A percentile compares a stretch with the other conserved stretches of the same genome.
These are phyloP conservation scores for Penicillium italicum DNA, from an alignment of 2,329 filamentous ascomycete genomes.

Conservation along the genomic window DNA sequence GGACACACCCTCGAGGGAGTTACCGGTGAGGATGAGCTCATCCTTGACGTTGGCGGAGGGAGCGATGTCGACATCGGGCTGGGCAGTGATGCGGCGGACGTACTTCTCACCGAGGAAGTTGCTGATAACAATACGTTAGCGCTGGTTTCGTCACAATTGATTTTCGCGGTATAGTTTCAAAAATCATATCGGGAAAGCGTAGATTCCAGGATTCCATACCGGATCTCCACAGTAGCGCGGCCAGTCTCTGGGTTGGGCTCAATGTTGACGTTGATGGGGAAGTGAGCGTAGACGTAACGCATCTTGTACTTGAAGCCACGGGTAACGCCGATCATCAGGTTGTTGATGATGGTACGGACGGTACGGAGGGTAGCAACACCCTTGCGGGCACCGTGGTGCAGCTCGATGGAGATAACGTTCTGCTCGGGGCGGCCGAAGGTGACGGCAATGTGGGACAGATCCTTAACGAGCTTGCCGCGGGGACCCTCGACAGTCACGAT, in stretches of 20 bases:
- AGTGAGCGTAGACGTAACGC: constrained; percentile 99
- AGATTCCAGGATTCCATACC: constrained; percentile 56
- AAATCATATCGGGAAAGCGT: background rate
- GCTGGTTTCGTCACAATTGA: background rate
- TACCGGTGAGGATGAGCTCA: constrained; percentile 87
- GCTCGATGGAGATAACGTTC: constrained; percentile 89
- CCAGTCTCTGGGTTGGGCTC: constrained; percentile 93
- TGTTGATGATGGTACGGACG: constrained; percentile 97
- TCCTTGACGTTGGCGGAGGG: constrained; percentile 93
- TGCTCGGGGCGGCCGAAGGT: constrained; percentile 87
- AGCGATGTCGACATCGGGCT: constrained; percentile 84
- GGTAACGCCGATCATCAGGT: constrained; percentile 96
- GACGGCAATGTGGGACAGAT: constrained; percentile 93
- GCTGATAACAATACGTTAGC: constrained; percentile 44
- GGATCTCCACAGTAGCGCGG: constrained; percentile 90
- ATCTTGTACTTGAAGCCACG: constrained; percentile 99
- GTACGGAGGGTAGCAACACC: constrained; percentile 96
- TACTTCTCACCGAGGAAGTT: constrained; percentile 99
- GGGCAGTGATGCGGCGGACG: constrained; percentile 86
- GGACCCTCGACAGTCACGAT: constrained; percentile 96
- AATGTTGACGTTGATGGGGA: constrained; percentile 99
- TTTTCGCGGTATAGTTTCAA: background rate
- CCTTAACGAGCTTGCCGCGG: constrained; percentile 94
- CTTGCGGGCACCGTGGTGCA: constrained; percentile 98
- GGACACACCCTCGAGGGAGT: constrained; percentile 95